Evolutionary conservation across 352 stramenopile genomes (phyloP).

Genomic region (Phytopythium kandeliae): DNA sequence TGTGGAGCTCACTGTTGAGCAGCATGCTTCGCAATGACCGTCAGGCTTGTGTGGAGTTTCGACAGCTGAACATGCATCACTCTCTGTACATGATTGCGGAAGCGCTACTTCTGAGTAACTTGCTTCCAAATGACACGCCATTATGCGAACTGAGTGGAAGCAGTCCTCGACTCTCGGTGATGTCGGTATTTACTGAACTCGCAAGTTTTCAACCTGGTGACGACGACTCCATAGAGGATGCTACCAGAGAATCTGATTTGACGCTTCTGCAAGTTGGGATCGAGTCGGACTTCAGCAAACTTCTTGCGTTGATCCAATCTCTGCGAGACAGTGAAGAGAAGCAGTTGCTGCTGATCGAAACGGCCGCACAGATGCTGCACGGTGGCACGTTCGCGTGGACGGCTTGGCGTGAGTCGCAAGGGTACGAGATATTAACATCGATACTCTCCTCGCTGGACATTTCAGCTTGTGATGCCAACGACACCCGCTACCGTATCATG

Average conservation of each 20-base stretch:
- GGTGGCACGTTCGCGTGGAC: slow-evolving; percentile 29
- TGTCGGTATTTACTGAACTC: slow-evolving; percentile 39
- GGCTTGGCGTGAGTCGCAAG: slow-evolving; percentile 47
- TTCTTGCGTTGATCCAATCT: slow-evolving; percentile 47
- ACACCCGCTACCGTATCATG: slow-evolving; percentile 31
- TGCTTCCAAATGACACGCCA: slow-evolving; percentile 16
- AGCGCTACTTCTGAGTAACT: slow-evolving; percentile 20
- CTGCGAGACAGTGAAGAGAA: slow-evolving; percentile 22
- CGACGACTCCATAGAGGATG: background rate
- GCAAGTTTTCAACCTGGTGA: slow-evolving; percentile 9
- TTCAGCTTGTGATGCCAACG: slow-evolving; percentile 14
- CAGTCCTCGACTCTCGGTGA: slow-evolving; percentile 18
- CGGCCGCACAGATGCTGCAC: slow-evolving; percentile 42
- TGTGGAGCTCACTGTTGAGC: slow-evolving; percentile 33
- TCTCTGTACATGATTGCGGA: slow-evolving; percentile 55
- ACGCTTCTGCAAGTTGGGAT: slow-evolving; percentile 37
- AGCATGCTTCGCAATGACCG: slow-evolving; percentile 52
- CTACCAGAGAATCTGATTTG: slow-evolving; percentile 6
- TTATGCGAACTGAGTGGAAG: slow-evolving; percentile 8
- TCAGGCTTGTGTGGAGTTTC: slow-evolving; percentile 40
- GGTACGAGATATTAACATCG: slow-evolving; percentile 52
- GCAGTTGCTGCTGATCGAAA: slow-evolving; percentile 33
- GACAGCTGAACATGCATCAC: slow-evolving; percentile 44
- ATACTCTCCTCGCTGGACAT: slow-evolving; percentile 50
- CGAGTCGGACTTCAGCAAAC: slow-evolving; percentile 47